Evolutionary conservation across 805 yeast species (phyloP).

Genomic region (Teunomyces stri): DNA sequence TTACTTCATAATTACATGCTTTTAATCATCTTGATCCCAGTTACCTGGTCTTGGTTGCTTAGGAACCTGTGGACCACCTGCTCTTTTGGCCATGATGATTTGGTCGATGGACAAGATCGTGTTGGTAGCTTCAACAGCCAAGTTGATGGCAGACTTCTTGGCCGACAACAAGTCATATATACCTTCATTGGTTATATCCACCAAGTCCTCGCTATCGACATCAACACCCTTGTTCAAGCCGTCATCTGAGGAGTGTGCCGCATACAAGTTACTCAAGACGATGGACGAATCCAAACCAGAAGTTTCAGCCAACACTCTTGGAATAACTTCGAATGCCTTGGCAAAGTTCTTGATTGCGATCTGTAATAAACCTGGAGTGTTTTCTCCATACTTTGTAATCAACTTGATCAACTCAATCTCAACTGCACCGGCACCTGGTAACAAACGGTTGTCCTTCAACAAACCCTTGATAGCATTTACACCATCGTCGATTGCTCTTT

Average conservation of each 20-base stretch:
- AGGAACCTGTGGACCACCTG: slow-evolving; percentile 96
- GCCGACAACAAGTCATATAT: slow-evolving; percentile 78
- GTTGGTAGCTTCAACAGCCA: slow-evolving; percentile 93
- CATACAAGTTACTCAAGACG: slow-evolving; percentile 82
- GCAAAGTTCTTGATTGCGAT: slow-evolving; percentile 93
- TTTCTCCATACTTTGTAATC: slow-evolving; percentile 83
- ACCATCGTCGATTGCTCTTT: slow-evolving; percentile 97
- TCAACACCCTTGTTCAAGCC: slow-evolving; percentile 76
- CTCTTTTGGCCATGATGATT: slow-evolving; percentile 97
- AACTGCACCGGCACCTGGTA: slow-evolving; percentile 96
- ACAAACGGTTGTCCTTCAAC: slow-evolving; percentile 70
- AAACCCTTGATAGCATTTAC: slow-evolving; percentile 88
- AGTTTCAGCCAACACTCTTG: slow-evolving; percentile 90
- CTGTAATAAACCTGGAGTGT: slow-evolving; percentile 89
- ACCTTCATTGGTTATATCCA: slow-evolving; percentile 66
- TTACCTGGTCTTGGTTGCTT: slow-evolving; percentile 83
- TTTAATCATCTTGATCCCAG: slow-evolving; percentile 90
- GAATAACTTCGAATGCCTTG: slow-evolving; percentile 90
- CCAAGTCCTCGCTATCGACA: slow-evolving; percentile 62
- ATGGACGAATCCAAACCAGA: slow-evolving; percentile 90
- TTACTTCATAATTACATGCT: slow-evolving; percentile 2
- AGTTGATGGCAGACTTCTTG: slow-evolving; percentile 82
- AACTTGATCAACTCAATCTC: slow-evolving; percentile 84
- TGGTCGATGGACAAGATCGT: slow-evolving; percentile 93
- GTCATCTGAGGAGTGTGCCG: slow-evolving; percentile 67